Evolutionary conservation across 106 monocot species (phyloP), one percentile per base, ranked within the genome.

Genomic region (Dendrobium huoshanense): DNA sequence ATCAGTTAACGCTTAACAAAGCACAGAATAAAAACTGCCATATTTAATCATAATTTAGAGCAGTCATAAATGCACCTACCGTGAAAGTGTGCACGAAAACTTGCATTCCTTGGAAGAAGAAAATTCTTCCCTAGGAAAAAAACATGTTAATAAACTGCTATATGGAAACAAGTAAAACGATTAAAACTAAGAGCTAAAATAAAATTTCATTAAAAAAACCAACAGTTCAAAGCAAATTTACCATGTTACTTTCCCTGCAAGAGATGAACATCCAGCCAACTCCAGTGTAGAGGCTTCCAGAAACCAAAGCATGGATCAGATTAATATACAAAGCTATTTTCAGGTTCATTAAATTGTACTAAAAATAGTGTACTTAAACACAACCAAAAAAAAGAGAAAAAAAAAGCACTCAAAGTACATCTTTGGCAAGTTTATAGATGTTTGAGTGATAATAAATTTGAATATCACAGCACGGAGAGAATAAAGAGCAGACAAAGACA

Each of bases 221-320:
- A 18, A 27, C 2, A 49, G 27, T 76, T 4, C 19, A 76, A 76
- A 76, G 19, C 76, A 76, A 76, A 76, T 19, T 76, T 76, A 76
- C 76, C 49, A 49, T 25, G 10, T 25, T 49, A 76, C 11, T 48
- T 76, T 76, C 22, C 20, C 25, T 76, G 48, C n/a, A 27, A 0
- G 49, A 76, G 25, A 76, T 48, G n/a, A 76, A 49, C 76, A 76
- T 76, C 76, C 76, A 76, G 76, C 49, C 47, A 47, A 47, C 25
- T 76, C 76, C 76, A 49, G 9, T 76, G 76, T 10, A 76, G 27
- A 76, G 27, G 76, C 76, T 49, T 76, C 76, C 76, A 76, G 27
- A 76, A 76, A 76, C 76, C 76, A 76, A 76, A 76, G 49, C 27
- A 49, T 48, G 27, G 49, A 76, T 76, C 27, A 76, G 76, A 47